phyloP scores from a whole-genome alignment of 768 basidiomycete genomes.

The Boletus bicolor region DNA sequence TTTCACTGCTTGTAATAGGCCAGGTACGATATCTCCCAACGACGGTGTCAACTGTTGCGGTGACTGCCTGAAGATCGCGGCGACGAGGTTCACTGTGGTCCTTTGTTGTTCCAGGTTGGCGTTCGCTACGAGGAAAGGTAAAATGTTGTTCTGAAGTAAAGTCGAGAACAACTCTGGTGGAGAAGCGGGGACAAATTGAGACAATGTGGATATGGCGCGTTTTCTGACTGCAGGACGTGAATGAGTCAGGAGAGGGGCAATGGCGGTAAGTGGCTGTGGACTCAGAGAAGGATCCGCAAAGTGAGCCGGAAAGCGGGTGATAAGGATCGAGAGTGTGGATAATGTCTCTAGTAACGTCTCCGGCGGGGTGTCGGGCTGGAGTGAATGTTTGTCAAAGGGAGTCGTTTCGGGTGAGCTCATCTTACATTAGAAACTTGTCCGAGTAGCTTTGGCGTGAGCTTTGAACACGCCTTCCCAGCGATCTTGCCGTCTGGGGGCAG shows the following conservation, averaged over 20 bases:
- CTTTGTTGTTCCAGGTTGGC: constrained; percentile 66
- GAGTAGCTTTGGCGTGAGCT: constrained; percentile 80
- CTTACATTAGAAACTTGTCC: constrained; percentile 73
- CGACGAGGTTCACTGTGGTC: constrained; percentile 75
- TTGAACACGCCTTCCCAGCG: constrained; percentile 74
- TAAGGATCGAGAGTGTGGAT: constrained; percentile 83
- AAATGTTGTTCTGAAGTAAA: constrained; percentile 57
- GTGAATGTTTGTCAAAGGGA: constrained; percentile 6
- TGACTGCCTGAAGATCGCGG: constrained; percentile 74
- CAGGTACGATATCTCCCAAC: constrained; percentile 62
- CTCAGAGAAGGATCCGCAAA: constrained; percentile 51
- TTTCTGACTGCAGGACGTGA: constrained; percentile 85
- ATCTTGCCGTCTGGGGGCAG: constrained; percentile 80
- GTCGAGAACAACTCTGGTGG: constrained; percentile 57
- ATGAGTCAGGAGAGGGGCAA: constrained; percentile 73
- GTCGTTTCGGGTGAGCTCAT: neutral
- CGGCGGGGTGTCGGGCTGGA: constrained; percentile 63
- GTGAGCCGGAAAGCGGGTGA: constrained; percentile 75
- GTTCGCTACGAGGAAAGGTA: constrained; percentile 52
- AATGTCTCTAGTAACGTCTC: constrained; percentile 83
- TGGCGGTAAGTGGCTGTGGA: constrained; percentile 60
- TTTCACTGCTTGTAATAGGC: constrained; percentile 63
- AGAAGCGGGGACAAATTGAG: constrained; percentile 78
- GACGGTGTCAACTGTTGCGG: constrained; percentile 62
- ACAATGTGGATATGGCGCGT: constrained; percentile 82